Base-by-base conservation (phyloP, 1,139 yeast species). In the Scheffersomyces cryptocercus region DNA sequence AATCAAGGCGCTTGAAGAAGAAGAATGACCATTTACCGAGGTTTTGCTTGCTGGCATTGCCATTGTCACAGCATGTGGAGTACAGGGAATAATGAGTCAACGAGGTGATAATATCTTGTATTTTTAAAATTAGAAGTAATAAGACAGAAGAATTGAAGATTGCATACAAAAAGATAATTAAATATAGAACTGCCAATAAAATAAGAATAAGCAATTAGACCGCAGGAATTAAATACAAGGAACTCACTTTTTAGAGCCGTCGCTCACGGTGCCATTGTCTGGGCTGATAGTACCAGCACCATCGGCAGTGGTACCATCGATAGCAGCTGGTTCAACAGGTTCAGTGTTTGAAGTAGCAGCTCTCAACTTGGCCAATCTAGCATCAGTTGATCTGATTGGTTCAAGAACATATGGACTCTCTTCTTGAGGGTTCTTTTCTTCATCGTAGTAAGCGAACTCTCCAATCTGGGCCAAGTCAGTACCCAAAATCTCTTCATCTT, bases 381-480 rank as follows among this genome's bases (percentile, higher is more conserved):
- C 73, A 41, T 66, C 74, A 32, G 73, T 68, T 4, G 83, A 83
- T 73, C 91, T 82, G 48, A 84, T 75, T 52, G 93, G 93, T 68
- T 86, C 90, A 53, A 89, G 82, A 40, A 85, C 82, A 65, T 76
- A 86, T 45, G 85, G 79, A 20, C 48, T 47, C 33, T 47, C 46
- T 24, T 41, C 49, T 1, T 32, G 39, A 37, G 39, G 32, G 39
- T 58, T 60, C 36, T 55, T 57, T 8, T 54, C 65, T 28, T 56
- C 59, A 51, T 82, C 87, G 58, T 77, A 79, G 68, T 84, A 85
- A 36, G 89, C 85, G 64, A 78, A 84, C 66, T 90, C 97, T 57
- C 96, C 95, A 54, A 89, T 88, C 73, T 88, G 89, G 32, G 93
- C 84, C 56, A 83, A 75, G 67, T 91, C 98, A 39, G 95, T 87